A percentile compares a stretch with the other conserved stretches of the same genome.
phyloP scores from a whole-genome alignment of 1,284 basidiomycete genomes.

The Ceraceosorus guamensis region DNA sequence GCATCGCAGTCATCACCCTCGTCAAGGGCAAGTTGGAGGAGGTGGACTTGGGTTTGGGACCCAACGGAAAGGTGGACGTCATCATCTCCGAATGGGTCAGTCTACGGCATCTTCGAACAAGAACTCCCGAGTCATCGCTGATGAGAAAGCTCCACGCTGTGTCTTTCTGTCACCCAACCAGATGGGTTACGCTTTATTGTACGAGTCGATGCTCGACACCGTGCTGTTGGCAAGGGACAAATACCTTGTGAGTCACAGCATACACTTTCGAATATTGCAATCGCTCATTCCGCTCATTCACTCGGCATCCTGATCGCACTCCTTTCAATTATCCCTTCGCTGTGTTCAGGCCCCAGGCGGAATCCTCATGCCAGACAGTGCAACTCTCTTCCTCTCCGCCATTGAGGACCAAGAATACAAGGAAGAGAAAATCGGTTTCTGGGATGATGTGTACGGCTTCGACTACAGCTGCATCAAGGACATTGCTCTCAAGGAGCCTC shows the following conservation, averaged over 20 bases:
- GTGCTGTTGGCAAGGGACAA: constrained; percentile 93
- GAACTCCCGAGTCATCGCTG: too few species aligned
- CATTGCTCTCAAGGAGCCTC: constrained; percentile 88
- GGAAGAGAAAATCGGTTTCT: constrained; percentile 92
- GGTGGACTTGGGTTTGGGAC: constrained; percentile 53
- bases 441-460: constrained; percentile 99
- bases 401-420: constrained; percentile 99
- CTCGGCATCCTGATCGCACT: too few species aligned
- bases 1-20: constrained; percentile 62
- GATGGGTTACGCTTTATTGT: constrained; percentile 73
- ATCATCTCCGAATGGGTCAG: constrained; percentile 89
- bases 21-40: constrained; percentile 99
- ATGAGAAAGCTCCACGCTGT: too few species aligned
- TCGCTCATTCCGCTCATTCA: not conserved
- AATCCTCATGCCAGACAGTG: constrained; percentile 91
- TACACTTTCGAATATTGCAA: not conserved
- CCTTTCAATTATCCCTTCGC: not conserved
- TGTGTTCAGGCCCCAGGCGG: constrained; percentile 58
- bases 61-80: constrained; percentile 62
- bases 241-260: constrained; percentile 60
- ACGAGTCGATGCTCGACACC: constrained; percentile 99
- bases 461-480: constrained; percentile 99
- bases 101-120: not conserved
- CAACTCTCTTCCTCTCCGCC: constrained; percentile 85
- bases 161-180: not conserved